Evolutionary conservation across 2,329 filamentous ascomycete genomes (phyloP), one percentile per base, ranked within the genome.

Genomic region (Byssothecium circinans): DNA sequence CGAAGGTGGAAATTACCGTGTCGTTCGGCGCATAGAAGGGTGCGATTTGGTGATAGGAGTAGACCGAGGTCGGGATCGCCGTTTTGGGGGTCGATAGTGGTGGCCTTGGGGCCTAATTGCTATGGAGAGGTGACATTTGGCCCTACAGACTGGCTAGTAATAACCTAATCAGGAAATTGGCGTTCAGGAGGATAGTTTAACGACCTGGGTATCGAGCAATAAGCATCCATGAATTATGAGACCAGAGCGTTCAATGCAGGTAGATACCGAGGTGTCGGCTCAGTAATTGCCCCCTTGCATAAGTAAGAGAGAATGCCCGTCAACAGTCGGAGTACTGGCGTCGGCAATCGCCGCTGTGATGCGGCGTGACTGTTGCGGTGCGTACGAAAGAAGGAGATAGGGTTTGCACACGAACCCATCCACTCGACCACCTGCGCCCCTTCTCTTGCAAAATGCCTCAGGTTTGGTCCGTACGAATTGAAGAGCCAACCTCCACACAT

Each of bases 81-180:
- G 47, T 29, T 17, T 41, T 44, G 27, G 17, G 38, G n/a, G n/a
- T n/a, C 18, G 29, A 23, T 12, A 14, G 29, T 32, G 8, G 14
- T 32, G 29, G 29, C 8, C 10, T 32, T 32, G 8, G 19, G 12
- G 15, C 8, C 17, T 19, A 8, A 19, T 18, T 36, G 35, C 17
- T 14, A 38, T 19, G 35, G 33, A 14, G 33, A 17, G 33, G 18
- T 11, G 33, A 5, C 19, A 18, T 18, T 11, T 36, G 17, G n/a
- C 19, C 5, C 18, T 25, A 25, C 23, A 25, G 4, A 25, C 17
- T 38, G 34, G 34, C 39, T 43, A 34, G 20, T 39, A 10, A 47
- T 27, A 33, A 47, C 45, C 34, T 43, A 47, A 47, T 43, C 39
- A 37, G 37, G 45, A 29, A 47, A 42, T n/a, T 42, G 14, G 35